Conservation (phyloP, 805 yeast genomes). For the Sporopachydermia lactativora region DNA sequence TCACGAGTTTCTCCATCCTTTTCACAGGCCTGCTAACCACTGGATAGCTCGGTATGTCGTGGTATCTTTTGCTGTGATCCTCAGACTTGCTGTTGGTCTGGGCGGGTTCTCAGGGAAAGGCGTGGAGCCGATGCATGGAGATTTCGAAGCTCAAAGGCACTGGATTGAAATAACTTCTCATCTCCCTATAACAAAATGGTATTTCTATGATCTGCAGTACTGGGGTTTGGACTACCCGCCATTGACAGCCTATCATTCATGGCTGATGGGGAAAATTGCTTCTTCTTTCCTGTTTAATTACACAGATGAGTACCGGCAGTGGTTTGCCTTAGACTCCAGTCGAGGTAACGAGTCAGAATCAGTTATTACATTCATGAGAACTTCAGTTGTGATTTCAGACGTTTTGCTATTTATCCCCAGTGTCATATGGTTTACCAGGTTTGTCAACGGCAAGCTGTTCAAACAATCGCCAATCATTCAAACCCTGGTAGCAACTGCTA, state of each 20-base stretch:
- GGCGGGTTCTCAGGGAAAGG: conserved; percentile 74
- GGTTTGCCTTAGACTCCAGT: conserved; percentile 67
- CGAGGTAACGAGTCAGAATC: conserved; percentile 60
- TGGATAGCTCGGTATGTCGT: conserved; percentile 81
- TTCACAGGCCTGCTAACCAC: conserved; percentile 70
- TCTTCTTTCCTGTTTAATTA: not conserved
- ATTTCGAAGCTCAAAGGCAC: conserved; percentile 95
- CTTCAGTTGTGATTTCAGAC: conserved; percentile 67
- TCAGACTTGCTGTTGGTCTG: conserved; percentile 74
- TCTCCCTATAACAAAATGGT: conserved; percentile 70
- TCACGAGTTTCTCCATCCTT: conserved; percentile 64
- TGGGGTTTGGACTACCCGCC: conserved; percentile 99
- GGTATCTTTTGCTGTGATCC: conserved; percentile 55
- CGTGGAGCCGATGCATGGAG: conserved; percentile 77
- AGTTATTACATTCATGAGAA: conserved; percentile 75
- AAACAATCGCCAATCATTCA: conserved; percentile 57
- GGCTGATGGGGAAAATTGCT: conserved; percentile 42
- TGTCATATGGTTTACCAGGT: conserved; percentile 51
- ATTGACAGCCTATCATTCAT: conserved; percentile 86
- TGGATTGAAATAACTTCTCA: conserved; percentile 89
- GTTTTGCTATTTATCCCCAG: conserved; percentile 66
- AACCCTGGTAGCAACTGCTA: conserved; percentile 58
- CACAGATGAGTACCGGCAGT: conserved; percentile 38
- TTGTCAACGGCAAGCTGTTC: conserved; percentile 44
- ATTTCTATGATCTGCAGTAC: conserved; percentile 73